Percentiles rank a stretch among this genome's conserved stretches.
phyloP scores from a whole-genome alignment of 129 eudicot species.

The Artemisia tridentata region DNA sequence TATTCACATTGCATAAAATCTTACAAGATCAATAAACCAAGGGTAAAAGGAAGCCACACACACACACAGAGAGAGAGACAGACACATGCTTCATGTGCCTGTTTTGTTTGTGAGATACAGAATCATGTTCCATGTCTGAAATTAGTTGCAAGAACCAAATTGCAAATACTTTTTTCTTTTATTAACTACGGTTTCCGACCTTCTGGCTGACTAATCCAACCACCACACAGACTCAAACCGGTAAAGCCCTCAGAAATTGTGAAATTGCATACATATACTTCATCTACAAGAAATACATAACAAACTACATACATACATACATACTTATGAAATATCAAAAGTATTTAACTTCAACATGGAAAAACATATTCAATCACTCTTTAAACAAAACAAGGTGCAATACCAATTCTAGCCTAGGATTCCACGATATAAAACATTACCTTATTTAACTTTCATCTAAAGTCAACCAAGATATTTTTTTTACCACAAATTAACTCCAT shows the following conservation, averaged over 20 bases:
- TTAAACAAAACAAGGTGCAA: slow-evolving; percentile 15
- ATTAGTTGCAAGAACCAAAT: slow-evolving; percentile 15
- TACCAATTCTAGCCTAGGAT: slow-evolving; percentile 20
- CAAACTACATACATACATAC: background rate
- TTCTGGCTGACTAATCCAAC: too few species aligned
- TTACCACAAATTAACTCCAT: too few species aligned
- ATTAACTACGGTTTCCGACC: too few species aligned
- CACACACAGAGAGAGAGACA: too few species aligned
- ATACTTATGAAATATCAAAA: background rate
- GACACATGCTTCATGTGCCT: too few species aligned
- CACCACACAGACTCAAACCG: too few species aligned
- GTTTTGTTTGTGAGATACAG: too few species aligned
- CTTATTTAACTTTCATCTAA: slow-evolving; percentile 6
- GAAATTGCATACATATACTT: background rate
- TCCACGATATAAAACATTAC: slow-evolving; percentile 20
- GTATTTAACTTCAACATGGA: slow-evolving; percentile 3
- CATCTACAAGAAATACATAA: background rate
- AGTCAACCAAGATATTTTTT: slow-evolving; percentile 4
- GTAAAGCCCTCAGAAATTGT: too few species aligned
- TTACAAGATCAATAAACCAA: too few species aligned
- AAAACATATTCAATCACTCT: slow-evolving; percentile 10
- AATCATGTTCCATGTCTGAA: slow-evolving; percentile 4
- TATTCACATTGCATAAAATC: too few species aligned
- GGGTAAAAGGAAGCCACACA: too few species aligned
- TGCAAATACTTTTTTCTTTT: background rate